Base-by-base conservation (phyloP, 345 rosid genomes). In the Brassica juncea region DNA sequence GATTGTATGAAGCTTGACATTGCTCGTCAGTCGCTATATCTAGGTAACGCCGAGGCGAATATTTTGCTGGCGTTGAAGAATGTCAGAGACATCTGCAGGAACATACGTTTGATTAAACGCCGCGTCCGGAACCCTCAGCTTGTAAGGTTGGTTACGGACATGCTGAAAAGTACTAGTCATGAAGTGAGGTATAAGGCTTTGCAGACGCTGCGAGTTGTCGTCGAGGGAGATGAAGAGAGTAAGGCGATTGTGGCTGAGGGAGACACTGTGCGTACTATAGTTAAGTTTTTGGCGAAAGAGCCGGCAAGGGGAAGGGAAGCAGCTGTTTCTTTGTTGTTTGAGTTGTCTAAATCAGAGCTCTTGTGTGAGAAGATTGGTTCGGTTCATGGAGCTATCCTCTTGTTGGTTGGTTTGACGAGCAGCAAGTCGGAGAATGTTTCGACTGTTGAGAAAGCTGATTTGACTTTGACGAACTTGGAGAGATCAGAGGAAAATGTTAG, bases 281-380 rank as follows among this genome's bases (percentile, higher is more conserved):
- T 94, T 67, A 94, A 94, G 86, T 88, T 90, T 68, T 83, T 92
- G 74, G 84, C 92, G 4, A 88, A 86, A 64, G 99, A 92, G 73
- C 90, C 75, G 49, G 89, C 92, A 35, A 89, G 85, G 75, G 99
- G 90, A 73, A 90, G 91, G 84, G 97, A 88, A 34, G 94, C 87
- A 80, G 99, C 97, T 77, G 98, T 94, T 79, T 85, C 91, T 4
- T 84, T 94, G 83, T 83, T 94, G 70, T 89, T 87, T 65, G 98
- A 94, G 87, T 92, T 94, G 55, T 92, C 99, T 28, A 92, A 92
- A 82, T 88, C 92, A 8, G 91, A 89, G 81, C 82, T 89, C 2
- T 88, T 94, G 81, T 89, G 91, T 57, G 97, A 92, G 81, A 94
- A 92, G 86, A 94, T 94, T 75, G 99, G 99, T 73, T 90, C 94